phyloP scores from a whole-genome alignment of 169 alveolate genomes.

The Plasmodium gonderi region DNA sequence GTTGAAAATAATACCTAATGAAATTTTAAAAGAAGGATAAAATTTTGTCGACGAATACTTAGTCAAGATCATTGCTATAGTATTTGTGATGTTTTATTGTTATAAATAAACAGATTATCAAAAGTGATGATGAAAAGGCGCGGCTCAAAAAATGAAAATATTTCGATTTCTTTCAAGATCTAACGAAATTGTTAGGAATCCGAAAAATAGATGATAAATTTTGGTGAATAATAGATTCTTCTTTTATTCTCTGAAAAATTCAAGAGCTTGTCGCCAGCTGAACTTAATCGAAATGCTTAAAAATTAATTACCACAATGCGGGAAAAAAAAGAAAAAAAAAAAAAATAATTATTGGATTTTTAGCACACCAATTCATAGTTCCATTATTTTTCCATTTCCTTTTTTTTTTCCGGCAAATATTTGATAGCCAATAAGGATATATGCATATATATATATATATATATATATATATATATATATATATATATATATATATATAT shows the following conservation, averaged over 20 bases:
- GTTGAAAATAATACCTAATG: conserved; percentile 39
- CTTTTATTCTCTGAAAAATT: not conserved
- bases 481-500: too few relatives aligned
- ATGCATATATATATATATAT: too few relatives aligned
- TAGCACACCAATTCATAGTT: too few relatives aligned
- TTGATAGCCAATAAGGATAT: too few relatives aligned
- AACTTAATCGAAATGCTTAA: conserved; percentile 24
- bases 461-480: too few relatives aligned
- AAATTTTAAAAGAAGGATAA: not conserved
- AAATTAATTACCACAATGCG: not conserved
- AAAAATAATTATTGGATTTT: not conserved
- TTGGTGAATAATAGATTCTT: not conserved
- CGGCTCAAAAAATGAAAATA: conserved; percentile 34
- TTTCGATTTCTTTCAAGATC: conserved; percentile 45
- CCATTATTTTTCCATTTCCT: too few relatives aligned
- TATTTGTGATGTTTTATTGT: conserved; percentile 75
- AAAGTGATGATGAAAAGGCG: conserved; percentile 75
- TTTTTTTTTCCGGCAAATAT: too few relatives aligned
- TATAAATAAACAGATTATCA: conserved; percentile 68
- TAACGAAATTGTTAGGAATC: conserved; percentile 15
- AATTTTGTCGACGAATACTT: conserved; percentile 68
- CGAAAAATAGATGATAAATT: conserved; percentile 50
- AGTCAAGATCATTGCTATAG: conserved; percentile 78
- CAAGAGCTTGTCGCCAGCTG: conserved; percentile 73
- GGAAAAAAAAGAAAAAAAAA: not conserved